Evolutionary conservation across 108 stramenopile species (phyloP).

Genomic region (Nitzschia putrida): DNA sequence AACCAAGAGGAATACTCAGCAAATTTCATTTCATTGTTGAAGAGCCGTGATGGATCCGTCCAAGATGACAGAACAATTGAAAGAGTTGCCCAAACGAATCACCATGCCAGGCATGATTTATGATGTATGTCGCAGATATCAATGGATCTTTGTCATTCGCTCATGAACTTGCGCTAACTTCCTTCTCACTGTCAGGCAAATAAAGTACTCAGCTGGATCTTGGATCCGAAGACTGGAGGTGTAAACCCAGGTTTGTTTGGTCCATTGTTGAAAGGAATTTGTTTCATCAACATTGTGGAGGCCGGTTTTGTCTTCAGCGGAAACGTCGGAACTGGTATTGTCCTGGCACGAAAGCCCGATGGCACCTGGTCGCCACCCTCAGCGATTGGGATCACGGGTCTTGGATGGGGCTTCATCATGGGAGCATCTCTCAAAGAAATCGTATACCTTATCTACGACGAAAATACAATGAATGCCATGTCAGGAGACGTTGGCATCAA

Average conservation of each 20-base stretch:
- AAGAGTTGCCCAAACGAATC: constrained; percentile 11
- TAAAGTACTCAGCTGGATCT: constrained; percentile 10
- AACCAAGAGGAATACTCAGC: too few relatives aligned
- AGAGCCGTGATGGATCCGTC: too few relatives aligned
- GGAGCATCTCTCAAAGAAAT: constrained; percentile 17
- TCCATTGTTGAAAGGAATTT: constrained; percentile 23
- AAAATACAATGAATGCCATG: constrained; percentile 22
- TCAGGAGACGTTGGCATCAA: constrained; percentile 14
- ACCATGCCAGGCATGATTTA: constrained; percentile 38
- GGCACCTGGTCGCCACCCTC: constrained; percentile 74
- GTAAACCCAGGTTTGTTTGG: constrained; percentile 17
- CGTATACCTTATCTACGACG: constrained; percentile 29
- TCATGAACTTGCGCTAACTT: not conserved
- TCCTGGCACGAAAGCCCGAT: constrained; percentile 49
- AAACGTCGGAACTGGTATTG: constrained; percentile 68
- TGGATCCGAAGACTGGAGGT: constrained; percentile 25
- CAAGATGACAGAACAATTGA: too few relatives aligned
- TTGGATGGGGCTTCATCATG: constrained; percentile 24
- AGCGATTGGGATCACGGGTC: constrained; percentile 52
- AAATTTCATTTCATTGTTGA: too few relatives aligned
- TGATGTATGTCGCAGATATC: constrained; percentile 18
- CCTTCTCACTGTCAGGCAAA: constrained; percentile 14
- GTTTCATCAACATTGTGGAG: constrained; percentile 65
- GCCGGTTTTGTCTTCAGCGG: constrained; percentile 74
- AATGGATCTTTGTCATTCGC: not conserved